Evolutionary conservation across 2,329 filamentous ascomycete species (phyloP).

Genomic region (Trematosphaeria pertusa): DNA sequence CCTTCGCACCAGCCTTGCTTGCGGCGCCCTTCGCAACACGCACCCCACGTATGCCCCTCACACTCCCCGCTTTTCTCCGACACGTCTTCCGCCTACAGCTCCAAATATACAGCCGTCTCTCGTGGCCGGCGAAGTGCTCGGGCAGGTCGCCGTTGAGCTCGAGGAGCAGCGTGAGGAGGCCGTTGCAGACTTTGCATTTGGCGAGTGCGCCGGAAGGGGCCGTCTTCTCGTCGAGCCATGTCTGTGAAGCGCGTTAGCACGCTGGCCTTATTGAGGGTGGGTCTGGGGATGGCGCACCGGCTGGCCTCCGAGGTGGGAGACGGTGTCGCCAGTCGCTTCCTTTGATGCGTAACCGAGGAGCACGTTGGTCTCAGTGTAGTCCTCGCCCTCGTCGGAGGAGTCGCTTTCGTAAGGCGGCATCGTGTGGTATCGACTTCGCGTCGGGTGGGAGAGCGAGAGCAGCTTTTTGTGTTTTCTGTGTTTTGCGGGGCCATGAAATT

Average conservation of each 20-base stretch:
- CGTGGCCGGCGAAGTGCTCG: constrained; percentile 83
- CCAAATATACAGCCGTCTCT: constrained; percentile 87
- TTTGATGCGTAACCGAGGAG: constrained; percentile 87
- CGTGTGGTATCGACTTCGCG: too few species aligned
- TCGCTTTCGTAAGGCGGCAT: constrained; percentile 90
- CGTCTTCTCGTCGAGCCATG: constrained; percentile 78
- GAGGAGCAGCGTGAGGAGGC: constrained; percentile 81
- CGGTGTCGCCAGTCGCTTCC: constrained; percentile 78
- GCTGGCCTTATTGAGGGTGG: neutral
- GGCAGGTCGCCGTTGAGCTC: constrained; percentile 92
- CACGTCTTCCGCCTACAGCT: constrained; percentile 80
- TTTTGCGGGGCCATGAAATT: neutral
- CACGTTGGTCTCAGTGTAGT: constrained; percentile 82
- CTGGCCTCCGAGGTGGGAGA: constrained; percentile 86
- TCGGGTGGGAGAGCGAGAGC: too few species aligned
- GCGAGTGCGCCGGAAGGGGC: constrained; percentile 79
- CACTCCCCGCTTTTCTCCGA: constrained; percentile 80
- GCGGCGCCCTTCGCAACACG: constrained; percentile 56
- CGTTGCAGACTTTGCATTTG: constrained; percentile 86
- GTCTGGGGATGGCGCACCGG: constrained; percentile 71
- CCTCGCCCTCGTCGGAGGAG: constrained; percentile 71
- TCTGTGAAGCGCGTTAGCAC: constrained; percentile 51
- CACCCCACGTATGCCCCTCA: constrained; percentile 76
- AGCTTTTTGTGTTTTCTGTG: neutral
- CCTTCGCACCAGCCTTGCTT: constrained; percentile 26